Evolutionary conservation across 2,329 filamentous ascomycete species (phyloP).

Genomic region (Exserohilum turcica): DNA sequence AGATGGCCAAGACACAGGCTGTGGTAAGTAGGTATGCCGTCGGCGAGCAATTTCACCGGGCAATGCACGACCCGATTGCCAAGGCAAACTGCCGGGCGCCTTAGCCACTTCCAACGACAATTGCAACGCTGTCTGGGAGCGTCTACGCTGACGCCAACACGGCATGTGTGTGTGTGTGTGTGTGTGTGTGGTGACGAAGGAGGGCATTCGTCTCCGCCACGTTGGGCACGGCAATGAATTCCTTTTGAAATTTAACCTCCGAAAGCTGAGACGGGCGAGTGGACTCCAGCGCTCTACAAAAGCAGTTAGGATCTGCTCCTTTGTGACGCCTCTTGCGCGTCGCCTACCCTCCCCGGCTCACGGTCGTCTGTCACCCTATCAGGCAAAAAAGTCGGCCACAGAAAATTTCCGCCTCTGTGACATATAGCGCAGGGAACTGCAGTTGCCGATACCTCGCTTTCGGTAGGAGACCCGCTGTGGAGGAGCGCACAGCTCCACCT

Average conservation of each 20-base stretch:
- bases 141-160: neutral
- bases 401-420: neutral
- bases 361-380: too few relatives aligned
- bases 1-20: neutral
- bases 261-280: neutral
- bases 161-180: too few relatives aligned
- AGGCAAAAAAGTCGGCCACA: neutral
- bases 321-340: too few relatives aligned
- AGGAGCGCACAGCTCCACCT: slow-evolving; percentile 2
- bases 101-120: neutral
- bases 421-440: neutral
- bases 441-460: neutral
- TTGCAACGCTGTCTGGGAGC: neutral
- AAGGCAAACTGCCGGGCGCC: neutral
- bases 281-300: too few relatives aligned
- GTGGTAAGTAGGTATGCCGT: neutral
- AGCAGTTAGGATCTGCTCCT: too few relatives aligned
- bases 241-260: neutral
- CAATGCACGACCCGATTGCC: neutral
- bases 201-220: slow-evolving; percentile 7
- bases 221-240: neutral
- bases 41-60: neutral
- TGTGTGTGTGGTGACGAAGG: neutral
- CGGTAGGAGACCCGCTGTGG: neutral
- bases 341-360: too few relatives aligned